phyloP scores from a whole-genome alignment of 2,329 filamentous ascomycete genomes.

The Alternaria hordeiaustralica region DNA sequence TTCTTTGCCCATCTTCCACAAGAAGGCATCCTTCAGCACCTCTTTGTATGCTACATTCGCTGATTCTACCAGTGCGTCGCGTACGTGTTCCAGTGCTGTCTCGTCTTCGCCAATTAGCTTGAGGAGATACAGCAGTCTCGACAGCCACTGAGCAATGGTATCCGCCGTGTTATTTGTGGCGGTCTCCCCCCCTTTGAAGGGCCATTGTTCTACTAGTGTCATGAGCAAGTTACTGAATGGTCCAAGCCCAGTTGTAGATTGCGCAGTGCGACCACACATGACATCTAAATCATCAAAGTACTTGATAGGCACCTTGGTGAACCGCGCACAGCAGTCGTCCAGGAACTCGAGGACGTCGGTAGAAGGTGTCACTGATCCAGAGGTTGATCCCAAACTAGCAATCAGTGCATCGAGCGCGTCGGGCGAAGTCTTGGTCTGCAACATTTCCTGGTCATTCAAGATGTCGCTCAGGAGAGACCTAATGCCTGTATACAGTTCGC shows the following conservation, averaged over 20 bases:
- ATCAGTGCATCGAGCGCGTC: constrained; percentile 54
- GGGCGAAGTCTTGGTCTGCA: constrained; percentile 56
- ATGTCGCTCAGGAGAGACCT: constrained; percentile 66
- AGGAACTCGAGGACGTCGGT: constrained; percentile 70
- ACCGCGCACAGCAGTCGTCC: constrained; percentile 81
- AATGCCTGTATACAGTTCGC: constrained; percentile 60
- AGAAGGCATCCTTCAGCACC: constrained; percentile 43
- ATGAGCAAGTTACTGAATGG: constrained; percentile 70
- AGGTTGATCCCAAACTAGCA: constrained; percentile 56
- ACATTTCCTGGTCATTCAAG: constrained; percentile 69
- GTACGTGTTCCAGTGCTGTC: constrained; percentile 30
- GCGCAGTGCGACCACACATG: constrained; percentile 38
- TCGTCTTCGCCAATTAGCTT: constrained; percentile 48
- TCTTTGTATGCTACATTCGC: constrained; percentile 38
- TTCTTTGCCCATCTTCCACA: constrained; percentile 49
- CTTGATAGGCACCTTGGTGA: constrained; percentile 78
- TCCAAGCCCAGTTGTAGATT: constrained; percentile 22
- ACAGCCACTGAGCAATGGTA: constrained; percentile 44
- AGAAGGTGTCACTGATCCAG: constrained; percentile 29
- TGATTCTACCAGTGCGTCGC: constrained; percentile 37
- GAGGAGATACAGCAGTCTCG: constrained; percentile 43
- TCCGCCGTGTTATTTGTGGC: constrained; percentile 35
- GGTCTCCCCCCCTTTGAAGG: constrained; percentile 59
- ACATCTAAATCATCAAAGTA: constrained; percentile 76
- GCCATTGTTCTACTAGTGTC: constrained; percentile 77